Evolutionary conservation across 139 green algal genomes (phyloP).

Genomic region (Coelastrella sp.): DNA sequence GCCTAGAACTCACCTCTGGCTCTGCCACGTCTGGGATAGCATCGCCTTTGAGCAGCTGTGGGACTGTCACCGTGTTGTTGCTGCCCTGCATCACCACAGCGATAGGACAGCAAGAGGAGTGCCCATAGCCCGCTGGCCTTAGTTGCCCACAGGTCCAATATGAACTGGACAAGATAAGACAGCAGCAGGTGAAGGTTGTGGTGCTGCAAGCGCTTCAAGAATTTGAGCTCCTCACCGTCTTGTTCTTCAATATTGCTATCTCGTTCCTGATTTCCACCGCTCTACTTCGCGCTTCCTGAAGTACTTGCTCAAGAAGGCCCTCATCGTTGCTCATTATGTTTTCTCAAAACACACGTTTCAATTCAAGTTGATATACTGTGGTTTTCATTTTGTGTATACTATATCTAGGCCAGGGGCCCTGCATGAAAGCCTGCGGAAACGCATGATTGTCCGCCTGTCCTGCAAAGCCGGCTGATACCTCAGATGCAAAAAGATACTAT

Average conservation of each 20-base stretch:
- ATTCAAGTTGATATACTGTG: no score
- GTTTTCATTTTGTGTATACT: no score
- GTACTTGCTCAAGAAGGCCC: neutral
- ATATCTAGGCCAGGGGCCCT: no score
- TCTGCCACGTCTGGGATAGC: slow-evolving; percentile 22
- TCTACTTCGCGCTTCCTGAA: neutral
- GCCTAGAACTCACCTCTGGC: slow-evolving; percentile 1
- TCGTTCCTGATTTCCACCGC: slow-evolving; percentile 4
- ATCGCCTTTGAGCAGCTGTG: slow-evolving; percentile 29
- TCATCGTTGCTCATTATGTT: neutral
- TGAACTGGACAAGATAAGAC: neutral
- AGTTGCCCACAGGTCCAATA: neutral
- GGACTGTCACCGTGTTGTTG: slow-evolving; percentile 9
- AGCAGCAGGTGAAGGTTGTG: neutral
- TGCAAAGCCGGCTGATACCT: no score
- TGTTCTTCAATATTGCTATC: slow-evolving; percentile 14
- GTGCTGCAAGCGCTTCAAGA: no score
- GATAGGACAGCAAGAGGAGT: neutral
- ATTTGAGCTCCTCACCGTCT: neutral
- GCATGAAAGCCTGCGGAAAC: no score
- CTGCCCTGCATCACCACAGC: neutral
- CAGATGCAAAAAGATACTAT: no score
- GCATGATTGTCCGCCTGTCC: no score
- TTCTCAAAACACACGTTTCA: no score
- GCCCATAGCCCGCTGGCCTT: no score